Percentiles rank a stretch among this genome's conserved stretches.
phyloP scores from a whole-genome alignment of 176 grass and related monocot species.

The Oryza longistaminata region DNA sequence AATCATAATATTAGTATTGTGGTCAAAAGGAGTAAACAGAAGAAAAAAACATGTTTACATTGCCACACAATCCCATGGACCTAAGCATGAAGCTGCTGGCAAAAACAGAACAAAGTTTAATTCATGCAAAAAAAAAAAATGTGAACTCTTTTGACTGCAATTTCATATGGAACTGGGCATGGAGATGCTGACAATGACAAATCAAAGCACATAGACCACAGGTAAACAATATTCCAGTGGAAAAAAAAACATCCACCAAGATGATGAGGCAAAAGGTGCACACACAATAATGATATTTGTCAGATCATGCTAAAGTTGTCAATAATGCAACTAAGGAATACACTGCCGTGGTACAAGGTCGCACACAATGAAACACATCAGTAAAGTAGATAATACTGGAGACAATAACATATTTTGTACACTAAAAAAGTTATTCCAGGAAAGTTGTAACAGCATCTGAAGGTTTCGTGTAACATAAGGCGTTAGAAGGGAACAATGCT shows the following conservation, averaged over 20 bases:
- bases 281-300: conserved; percentile 22
- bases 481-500: background rate
- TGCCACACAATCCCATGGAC: conserved; percentile 18
- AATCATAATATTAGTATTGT: conserved; percentile 8
- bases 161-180: background rate
- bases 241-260: conserved; percentile 13
- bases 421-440: conserved; percentile 35
- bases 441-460: conserved; percentile 1
- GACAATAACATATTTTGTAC: conserved; percentile 24
- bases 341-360: background rate
- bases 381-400: conserved; percentile 16
- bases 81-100: background rate
- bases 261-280: conserved; percentile 28
- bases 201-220: conserved; percentile 2
- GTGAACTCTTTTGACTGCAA: background rate
- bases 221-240: background rate
- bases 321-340: conserved; percentile 44
- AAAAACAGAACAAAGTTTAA: conserved; percentile 16
- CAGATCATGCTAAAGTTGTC: conserved; percentile 39
- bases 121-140: conserved; percentile 19
- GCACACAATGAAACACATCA: conserved; percentile 7
- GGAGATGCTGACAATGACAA: background rate
- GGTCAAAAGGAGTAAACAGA: conserved; percentile 3
- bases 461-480: conserved; percentile 17
- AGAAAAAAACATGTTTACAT: background rate